Base-by-base conservation (phyloP, 225 moss, liverwort and hornwort species). In the Pleurozium schreberi region DNA sequence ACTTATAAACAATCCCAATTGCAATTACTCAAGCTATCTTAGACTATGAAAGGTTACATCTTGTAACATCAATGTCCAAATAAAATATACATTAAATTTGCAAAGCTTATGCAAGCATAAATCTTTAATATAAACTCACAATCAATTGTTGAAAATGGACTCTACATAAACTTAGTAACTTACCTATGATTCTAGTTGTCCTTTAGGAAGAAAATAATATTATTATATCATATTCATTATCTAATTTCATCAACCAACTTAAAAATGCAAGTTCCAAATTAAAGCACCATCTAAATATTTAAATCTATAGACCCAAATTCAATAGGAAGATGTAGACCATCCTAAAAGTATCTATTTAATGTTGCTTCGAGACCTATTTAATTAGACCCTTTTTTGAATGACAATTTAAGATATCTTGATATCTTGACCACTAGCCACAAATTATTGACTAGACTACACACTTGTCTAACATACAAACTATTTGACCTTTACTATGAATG, bases 371-470 rank as follows among this genome's bases (percentile, higher is more conserved):
- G 0, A 25, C 25, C 2, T 18, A 11, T 30, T 31, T 11, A 11
- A 31, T 19, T 1, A 19, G 0, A 18, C 12, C 7, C 2, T 74
- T 18, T 49, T 2, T 19, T 33, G 8, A 75, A 33, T 74, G 49
- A 50, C 4, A 33, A 75, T 75, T 11, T 0, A 1, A 1, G 2
- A 52, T n/a, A n/a, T n/a, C n/a, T n/a, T n/a, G n/a, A n/a, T 74
- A 47, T n/a, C 9, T 47, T 18, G 2, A 0, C 2, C 2, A 30
- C 11, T 73, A 18, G 18, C 3, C 0, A 18, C 30, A 74, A 47
- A 47, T 47, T 47, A 47, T 74, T 30, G 6, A 30, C 4, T 47
- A 74, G 3, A 74, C 0, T n/a, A n/a, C 0, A 18, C 0, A 30
- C 6, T 47, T 18, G 5, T 31, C 4, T 31, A 10, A 47, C 14